Base-by-base conservation (phyloP, 2,329 filamentous ascomycete species). In the Dactylellina drechsleri region DNA sequence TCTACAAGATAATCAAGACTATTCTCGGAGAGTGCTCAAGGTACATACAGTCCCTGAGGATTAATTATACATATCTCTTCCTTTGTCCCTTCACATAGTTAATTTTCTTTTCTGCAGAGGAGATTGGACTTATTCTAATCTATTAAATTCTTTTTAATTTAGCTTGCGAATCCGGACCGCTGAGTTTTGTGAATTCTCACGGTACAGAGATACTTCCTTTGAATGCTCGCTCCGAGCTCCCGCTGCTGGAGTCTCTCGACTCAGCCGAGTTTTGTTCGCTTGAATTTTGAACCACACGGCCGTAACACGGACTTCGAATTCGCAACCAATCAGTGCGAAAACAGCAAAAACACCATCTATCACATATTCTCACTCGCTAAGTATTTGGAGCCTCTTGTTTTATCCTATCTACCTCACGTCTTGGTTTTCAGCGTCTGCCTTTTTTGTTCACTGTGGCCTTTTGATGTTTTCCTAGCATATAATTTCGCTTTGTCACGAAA, bases 111-210 rank as follows among this genome's bases (percentile, higher is more conserved):
- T 57, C 57, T 36, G 49, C 41, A 18, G 16, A 41, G 40, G 50
- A 62, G 66, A 70, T 70, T 70, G 66, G 66, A 71, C 59, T 53
- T 65, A 71, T 71, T 65, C 66, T 71, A 71, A 71, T 71, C 59
- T 71, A 45, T 31, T 12, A 61, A 13, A 49, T 54, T 13, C 28
- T n/a, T 23, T 54, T 71, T 65, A 67, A 74, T 74, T 40, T 62
- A 74, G 70, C 70, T 74, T 52, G 60, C 70, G 52, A 74, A 74
- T 28, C 70, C 70, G 56, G 70, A 74, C 52, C 16, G 40, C 16
- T 61, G 59, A 61, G 53, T 40, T 53, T 36, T 26, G 50, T 57
- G 12, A 65, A 59, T 23, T 12, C 6, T 36, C 31, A 36, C 31
- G 31, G 31, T 36, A 15, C 23, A 20, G 23, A 47, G 50, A 57